These are phyloP conservation scores for Boletus bicolor DNA, from an alignment of 768 basidiomycete species.

Conservation along the genomic window DNA sequence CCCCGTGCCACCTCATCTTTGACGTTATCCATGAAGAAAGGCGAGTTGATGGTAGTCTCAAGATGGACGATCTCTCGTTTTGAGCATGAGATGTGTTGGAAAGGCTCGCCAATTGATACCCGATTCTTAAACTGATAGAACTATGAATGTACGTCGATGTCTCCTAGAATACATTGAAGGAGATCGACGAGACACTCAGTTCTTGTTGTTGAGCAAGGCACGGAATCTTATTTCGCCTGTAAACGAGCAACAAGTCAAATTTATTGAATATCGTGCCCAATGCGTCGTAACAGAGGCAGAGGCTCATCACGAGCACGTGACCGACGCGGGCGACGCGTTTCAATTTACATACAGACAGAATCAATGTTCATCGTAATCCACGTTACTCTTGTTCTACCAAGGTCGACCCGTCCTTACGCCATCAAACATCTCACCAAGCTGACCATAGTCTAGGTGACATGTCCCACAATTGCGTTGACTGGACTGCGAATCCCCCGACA, in stretches of 20 bases:
- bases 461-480: constrained; percentile 29
- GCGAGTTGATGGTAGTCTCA: neutral
- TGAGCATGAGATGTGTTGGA: no score
- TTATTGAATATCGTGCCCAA: neutral
- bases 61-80: neutral
- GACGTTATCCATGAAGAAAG: neutral
- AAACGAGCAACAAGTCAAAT: neutral
- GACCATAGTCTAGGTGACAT: constrained; percentile 1
- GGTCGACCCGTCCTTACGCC: neutral
- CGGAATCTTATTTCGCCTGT: neutral
- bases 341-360: neutral
- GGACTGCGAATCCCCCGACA: constrained; percentile 17
- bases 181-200: neutral
- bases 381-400: neutral
- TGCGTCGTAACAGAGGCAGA: no score
- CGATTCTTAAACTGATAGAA: neutral
- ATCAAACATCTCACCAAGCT: neutral
- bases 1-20: neutral
- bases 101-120: neutral
- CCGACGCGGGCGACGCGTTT: constrained; percentile 3
- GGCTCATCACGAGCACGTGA: constrained; percentile 9
- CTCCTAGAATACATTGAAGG: neutral
- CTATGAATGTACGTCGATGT: neutral
- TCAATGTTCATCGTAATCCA: neutral
- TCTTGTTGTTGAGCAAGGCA: neutral